phyloP scores from a whole-genome alignment of 2,329 filamentous ascomycete species.

The Sclerotinia sclerotiorum region DNA sequence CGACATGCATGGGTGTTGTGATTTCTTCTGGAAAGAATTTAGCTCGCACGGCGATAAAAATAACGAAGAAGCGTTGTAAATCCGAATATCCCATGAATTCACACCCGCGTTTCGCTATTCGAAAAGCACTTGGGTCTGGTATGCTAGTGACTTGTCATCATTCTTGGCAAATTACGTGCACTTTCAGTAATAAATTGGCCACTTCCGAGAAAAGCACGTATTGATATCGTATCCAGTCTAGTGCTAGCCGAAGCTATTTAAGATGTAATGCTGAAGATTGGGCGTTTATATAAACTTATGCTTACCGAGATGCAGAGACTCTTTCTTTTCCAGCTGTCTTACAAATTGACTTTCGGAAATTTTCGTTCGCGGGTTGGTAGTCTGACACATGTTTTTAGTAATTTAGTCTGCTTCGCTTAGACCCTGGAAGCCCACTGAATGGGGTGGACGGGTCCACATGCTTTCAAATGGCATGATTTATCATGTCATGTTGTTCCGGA shows the following conservation, averaged over 20 bases:
- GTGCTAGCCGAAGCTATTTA: not conserved
- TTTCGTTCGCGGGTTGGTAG: not conserved
- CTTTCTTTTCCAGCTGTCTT: not conserved
- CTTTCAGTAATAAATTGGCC: not conserved
- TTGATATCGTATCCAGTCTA: not conserved
- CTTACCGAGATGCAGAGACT: not conserved
- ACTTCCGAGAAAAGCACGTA: not conserved
- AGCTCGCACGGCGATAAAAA: not conserved
- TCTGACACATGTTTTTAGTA: not conserved
- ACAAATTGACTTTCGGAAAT: not conserved
- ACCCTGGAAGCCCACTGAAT: slow-evolving; percentile 6
- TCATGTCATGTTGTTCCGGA: slow-evolving; percentile 7
- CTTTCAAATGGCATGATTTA: slow-evolving; percentile 23
- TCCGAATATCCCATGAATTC: not conserved
- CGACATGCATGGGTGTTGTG: not conserved
- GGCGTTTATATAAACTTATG: not conserved
- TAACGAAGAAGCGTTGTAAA: not conserved
- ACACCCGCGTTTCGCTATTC: not conserved
- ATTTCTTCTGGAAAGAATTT: slow-evolving; percentile 11
- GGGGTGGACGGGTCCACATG: not conserved
- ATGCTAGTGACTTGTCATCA: too few species aligned
- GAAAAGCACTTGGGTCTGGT: not conserved
- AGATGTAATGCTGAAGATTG: not conserved
- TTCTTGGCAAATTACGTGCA: not conserved
- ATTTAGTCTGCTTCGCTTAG: slow-evolving; percentile 1